Base-by-base conservation (phyloP, 345 rosid genomes). In the Angophora floribunda region DNA sequence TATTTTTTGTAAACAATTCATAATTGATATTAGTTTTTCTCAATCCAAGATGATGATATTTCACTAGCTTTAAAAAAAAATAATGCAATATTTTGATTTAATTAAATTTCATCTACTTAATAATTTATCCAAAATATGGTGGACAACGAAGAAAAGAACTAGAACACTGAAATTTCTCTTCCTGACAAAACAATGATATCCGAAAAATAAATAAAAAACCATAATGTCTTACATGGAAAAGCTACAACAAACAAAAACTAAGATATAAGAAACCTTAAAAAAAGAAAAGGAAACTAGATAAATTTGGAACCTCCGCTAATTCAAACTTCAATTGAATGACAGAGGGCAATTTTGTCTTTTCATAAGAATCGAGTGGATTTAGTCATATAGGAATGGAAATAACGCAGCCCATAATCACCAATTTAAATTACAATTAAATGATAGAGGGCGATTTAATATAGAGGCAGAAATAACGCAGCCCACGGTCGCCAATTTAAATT, bases 321-420 rank as follows among this genome's bases (percentile, higher is more conserved):
- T 36, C 28, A 55, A 55, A 55, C 21, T 55, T 26, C 61, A 55
- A 55, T 7, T 0, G 24, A 55, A 55, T 55, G 61, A 22, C 13
- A 55, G 24, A 9, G 28, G 28, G 61, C 6, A 12, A 0, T 22
- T 55, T 55, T 55, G 12, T 55, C 17, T 21, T 22, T 55, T 8
- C 11, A 3, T 22, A 55, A 55, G 22, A 21, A 22, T 55, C 0
- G 12, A 26, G 61, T 55, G 61, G 61, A 21, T 55, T 55, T 21
- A 21, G 61, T 0, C 61, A 21, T 55, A 55, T 11, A 55, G 0
- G 22, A 1, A 2, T 55, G 61, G 61, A 21, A 7, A 53, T 1
- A 53, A 24, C 19, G 59, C 2, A 19, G 11, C 1, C 59, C 59
- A 55, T 2, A 8, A 1, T 1, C 0, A 55, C 22, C 26, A 0